Conservation (phyloP, 2,329 filamentous ascomycete species). For the Paecilomyces fulvus region DNA sequence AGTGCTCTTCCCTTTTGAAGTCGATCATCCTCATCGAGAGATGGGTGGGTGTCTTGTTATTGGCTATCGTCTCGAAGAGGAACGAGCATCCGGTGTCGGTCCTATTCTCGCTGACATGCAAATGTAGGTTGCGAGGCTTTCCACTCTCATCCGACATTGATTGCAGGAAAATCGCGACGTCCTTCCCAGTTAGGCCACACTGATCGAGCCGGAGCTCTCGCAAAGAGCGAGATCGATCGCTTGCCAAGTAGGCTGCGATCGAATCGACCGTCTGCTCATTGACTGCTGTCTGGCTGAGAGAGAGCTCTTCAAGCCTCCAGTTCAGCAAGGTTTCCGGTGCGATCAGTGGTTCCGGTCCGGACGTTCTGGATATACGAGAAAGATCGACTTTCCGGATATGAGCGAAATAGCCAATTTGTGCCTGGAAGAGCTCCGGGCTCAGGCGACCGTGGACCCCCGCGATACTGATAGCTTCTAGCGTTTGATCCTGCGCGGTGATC, state of each 20-base stretch:
- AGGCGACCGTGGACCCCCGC: conserved; percentile 59
- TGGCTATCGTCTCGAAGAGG: conserved; percentile 36
- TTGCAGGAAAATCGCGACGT: conserved; percentile 57
- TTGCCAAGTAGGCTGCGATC: conserved; percentile 55
- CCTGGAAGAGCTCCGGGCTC: conserved; percentile 55
- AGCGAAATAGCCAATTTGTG: conserved; percentile 58
- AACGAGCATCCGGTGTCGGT: conserved; percentile 35
- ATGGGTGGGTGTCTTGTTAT: conserved; percentile 52
- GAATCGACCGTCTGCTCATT: conserved; percentile 58
- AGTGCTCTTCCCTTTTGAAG: conserved; percentile 57
- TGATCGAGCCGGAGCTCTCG: conserved; percentile 57
- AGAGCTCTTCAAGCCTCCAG: conserved; percentile 59
- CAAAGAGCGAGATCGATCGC: conserved; percentile 51
- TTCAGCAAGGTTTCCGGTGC: conserved; percentile 56
- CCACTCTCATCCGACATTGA: conserved; percentile 49
- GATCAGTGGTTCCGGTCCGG: conserved; percentile 55
- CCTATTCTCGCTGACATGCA: conserved; percentile 57
- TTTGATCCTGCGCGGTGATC: conserved; percentile 56
- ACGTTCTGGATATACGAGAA: conserved; percentile 56
- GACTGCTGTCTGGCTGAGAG: conserved; percentile 53
- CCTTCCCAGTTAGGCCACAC: conserved; percentile 55
- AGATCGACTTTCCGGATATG: conserved; percentile 59
- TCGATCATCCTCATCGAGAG: conserved; percentile 61
- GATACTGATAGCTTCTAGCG: conserved; percentile 58
- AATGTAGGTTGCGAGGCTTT: conserved; percentile 49